These are phyloP conservation scores for Globisporangium viniferum DNA, from an alignment of 352 stramenopile species.

Conservation along the genomic window DNA sequence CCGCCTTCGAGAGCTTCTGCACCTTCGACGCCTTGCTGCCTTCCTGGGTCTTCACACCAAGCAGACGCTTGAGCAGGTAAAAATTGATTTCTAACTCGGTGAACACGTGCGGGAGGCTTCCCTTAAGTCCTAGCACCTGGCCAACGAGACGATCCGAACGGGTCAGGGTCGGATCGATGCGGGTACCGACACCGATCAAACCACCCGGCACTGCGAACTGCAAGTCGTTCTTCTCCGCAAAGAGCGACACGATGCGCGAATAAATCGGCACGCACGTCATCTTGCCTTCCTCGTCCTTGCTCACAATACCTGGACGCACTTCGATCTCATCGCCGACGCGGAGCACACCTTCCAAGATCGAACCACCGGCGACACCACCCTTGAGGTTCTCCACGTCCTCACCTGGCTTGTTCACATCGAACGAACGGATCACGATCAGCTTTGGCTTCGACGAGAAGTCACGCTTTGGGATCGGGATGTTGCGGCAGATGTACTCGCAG, in stretches of 20 bases:
- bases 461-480: conserved; percentile 97
- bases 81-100: conserved; percentile 99
- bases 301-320: conserved; percentile 98
- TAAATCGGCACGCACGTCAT: conserved; percentile 94
- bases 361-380: conserved; percentile 90
- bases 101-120: conserved; percentile 98
- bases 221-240: conserved; percentile 99
- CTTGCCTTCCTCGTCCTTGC: conserved; percentile 96
- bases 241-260: conserved; percentile 95
- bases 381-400: conserved; percentile 98
- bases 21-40: conserved; percentile 99
- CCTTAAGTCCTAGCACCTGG: conserved; percentile 97
- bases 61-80: conserved; percentile 98
- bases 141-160: conserved; percentile 99
- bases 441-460: conserved; percentile 98
- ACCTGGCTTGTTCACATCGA: conserved; percentile 99
- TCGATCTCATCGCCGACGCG: conserved; percentile 98
- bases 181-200: conserved; percentile 99
- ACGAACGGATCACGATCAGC: conserved; percentile 99
- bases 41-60: conserved; percentile 99
- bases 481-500: conserved; percentile 99
- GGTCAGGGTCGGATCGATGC: conserved; percentile 99
- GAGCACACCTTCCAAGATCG: conserved; percentile 97
- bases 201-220: conserved; percentile 98
- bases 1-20: conserved; percentile 97